These are phyloP conservation scores for Cymbopogon citratus DNA, from an alignment of 176 grass and related monocot species.

Conservation along the genomic window DNA sequence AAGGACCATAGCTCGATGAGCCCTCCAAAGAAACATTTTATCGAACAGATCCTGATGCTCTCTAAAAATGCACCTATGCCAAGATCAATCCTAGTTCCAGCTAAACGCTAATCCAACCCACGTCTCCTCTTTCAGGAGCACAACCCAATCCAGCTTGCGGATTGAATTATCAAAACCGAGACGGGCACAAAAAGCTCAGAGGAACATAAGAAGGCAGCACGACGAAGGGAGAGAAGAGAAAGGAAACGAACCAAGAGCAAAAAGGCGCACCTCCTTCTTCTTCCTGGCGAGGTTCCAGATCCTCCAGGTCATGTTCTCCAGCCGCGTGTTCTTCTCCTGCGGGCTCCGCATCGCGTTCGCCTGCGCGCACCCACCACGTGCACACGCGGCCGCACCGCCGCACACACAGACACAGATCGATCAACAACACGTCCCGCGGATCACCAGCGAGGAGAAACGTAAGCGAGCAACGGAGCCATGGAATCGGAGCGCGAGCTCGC, in stretches of 20 bases:
- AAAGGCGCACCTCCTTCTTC: slow-evolving; percentile 85
- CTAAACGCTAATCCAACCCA: neutral
- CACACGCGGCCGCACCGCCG: too few relatives aligned
- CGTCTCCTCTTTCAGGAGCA: neutral
- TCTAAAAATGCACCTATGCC: neutral
- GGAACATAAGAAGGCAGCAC: slow-evolving; percentile 5
- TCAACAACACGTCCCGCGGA: neutral
- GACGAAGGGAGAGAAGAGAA: neutral
- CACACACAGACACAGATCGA: slow-evolving; percentile 20
- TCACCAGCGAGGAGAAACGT: neutral
- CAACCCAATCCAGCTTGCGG: neutral
- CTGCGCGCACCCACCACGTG: slow-evolving; percentile 14
- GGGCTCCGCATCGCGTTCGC: slow-evolving; percentile 89
- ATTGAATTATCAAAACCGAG: neutral
- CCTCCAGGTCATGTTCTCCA: slow-evolving; percentile 99
- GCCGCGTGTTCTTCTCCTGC: slow-evolving; percentile 93
- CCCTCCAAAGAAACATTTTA: neutral
- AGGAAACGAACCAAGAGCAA: slow-evolving; percentile 33
- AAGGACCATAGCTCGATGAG: neutral
- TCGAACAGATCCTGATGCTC: slow-evolving; percentile 8
- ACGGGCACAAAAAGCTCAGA: neutral
- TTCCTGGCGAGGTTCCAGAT: slow-evolving; percentile 99
- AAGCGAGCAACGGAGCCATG: neutral
- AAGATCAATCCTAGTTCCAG: slow-evolving; percentile 19
- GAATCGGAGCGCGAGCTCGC: neutral